phyloP scores from a whole-genome alignment of 306 rosid species.

The Prunus mume region DNA sequence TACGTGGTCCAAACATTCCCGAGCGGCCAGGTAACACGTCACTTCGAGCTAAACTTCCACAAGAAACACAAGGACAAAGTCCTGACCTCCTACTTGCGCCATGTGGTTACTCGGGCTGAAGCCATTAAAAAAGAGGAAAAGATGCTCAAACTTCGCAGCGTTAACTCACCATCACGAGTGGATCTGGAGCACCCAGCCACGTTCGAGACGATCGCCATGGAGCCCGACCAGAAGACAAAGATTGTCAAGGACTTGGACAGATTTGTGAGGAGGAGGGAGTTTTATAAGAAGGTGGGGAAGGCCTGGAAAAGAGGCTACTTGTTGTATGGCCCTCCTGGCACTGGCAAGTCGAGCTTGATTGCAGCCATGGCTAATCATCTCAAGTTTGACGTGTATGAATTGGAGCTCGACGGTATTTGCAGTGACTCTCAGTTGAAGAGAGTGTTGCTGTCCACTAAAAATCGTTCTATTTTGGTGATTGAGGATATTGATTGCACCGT shows the following conservation, averaged over 20 bases:
- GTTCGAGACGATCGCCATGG: constrained; percentile 40
- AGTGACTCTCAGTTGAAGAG: constrained; percentile 25
- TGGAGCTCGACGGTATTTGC: constrained; percentile 30
- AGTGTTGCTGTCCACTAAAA: constrained; percentile 24
- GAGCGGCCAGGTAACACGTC: neutral
- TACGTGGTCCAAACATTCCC: too few relatives aligned
- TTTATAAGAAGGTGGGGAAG: constrained; percentile 13
- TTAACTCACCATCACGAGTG: too few relatives aligned
- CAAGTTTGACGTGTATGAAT: constrained; percentile 41
- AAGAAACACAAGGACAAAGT: constrained; percentile 31
- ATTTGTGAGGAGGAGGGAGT: too few relatives aligned
- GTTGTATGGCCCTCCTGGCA: constrained; percentile 38
- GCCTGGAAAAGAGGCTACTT: constrained; percentile 51
- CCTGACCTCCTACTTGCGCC: constrained; percentile 21
- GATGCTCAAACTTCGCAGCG: constrained; percentile 24
- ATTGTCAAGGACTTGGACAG: neutral
- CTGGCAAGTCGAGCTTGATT: constrained; percentile 38
- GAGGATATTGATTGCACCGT: constrained; percentile 37
- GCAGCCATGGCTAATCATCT: constrained; percentile 55
- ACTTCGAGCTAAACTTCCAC: constrained; percentile 25
- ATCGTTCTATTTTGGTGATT: constrained; percentile 42
- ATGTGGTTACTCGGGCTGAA: constrained; percentile 21
- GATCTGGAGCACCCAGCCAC: constrained; percentile 41
- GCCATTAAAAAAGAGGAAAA: constrained; percentile 17
- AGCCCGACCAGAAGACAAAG: constrained; percentile 24